Conservation (phyloP, 108 stramenopile genomes). For the Nitzschia sp. region DNA sequence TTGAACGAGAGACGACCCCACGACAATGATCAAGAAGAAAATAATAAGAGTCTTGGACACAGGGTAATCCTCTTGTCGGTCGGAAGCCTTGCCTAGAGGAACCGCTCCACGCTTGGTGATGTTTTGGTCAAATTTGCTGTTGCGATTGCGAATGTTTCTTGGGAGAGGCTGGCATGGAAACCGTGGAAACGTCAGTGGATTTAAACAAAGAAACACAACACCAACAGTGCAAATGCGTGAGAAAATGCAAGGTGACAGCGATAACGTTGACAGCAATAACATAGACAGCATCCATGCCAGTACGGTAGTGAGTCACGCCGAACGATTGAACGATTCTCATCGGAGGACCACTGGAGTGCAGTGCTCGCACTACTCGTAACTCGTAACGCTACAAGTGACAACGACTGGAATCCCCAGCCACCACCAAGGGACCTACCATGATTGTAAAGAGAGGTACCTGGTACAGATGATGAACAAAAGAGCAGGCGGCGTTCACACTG, state of each 20-base stretch:
- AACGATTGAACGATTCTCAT: too few species aligned
- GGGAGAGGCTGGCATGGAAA: constrained; percentile 74
- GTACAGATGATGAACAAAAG: too few species aligned
- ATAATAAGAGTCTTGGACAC: constrained; percentile 56
- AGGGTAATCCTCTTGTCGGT: constrained; percentile 61
- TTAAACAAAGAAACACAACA: too few species aligned
- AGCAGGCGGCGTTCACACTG: too few species aligned
- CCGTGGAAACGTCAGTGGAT: too few species aligned
- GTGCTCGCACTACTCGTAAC: too few species aligned
- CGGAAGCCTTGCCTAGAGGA: constrained; percentile 68
- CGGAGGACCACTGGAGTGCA: too few species aligned
- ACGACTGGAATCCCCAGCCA: too few species aligned
- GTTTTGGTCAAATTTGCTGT: constrained; percentile 75
- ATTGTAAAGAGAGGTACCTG: too few species aligned
- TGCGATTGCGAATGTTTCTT: constrained; percentile 73
- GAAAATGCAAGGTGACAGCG: constrained; percentile 8
- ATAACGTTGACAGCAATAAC: neutral
- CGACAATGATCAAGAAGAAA: constrained; percentile 78
- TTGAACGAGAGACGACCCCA: constrained; percentile 77
- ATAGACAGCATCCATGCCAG: constrained; percentile 3
- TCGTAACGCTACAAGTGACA: too few species aligned
- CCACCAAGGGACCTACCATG: too few species aligned
- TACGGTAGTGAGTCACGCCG: too few species aligned
- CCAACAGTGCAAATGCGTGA: neutral
- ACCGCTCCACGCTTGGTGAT: constrained; percentile 82